Evolutionary conservation across 768 basidiomycete genomes (phyloP), one percentile per base, ranked within the genome.

Genomic region (Leccinum longicurvipes): DNA sequence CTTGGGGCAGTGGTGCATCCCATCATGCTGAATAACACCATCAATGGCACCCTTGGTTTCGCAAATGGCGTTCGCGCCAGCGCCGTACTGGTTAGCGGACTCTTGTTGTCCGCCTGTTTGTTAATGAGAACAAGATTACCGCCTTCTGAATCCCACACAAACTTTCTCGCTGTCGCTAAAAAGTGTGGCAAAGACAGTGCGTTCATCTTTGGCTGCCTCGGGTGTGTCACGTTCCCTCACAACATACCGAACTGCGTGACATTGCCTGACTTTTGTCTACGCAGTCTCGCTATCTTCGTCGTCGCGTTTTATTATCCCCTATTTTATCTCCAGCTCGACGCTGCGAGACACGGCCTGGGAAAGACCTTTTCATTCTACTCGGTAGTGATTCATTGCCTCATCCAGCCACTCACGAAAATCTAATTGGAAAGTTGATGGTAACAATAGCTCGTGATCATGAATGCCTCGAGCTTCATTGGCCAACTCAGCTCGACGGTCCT

Each of bases 1-100:
- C 64, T 84, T 14, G 86, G 86, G 3, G 84, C 82, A 11, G 74
- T 81, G 23, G 62, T 87, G 9, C 83, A 85, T 55, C 82, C 84
- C 3, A 83, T 86, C 60, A 77, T 86, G 73, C 72, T 89, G 21
- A 87, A 88, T 63, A 73, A 77, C 36, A 70, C 62, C 3, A 58
- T 51, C 56, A 78, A 76, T 53, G 76, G 77, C 4, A 60, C 59
- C 3, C 71, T 78, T 15, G 82, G 85, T 3, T 77, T 83, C 42
- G 72, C 68, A 14, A 74, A 70, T 29, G 74, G 75, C 17, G 75
- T 76, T 21, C 72, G 79, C 3, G 73, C 70, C 14, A 78, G 72
- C 52, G 79, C 77, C 0, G 74, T 61, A 39, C 58, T 82, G 19
- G 60, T 76, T 34, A 65, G 71, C 9, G 78, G 63, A 2, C 59